These are phyloP conservation scores for Yamadazyma kitorensis DNA, from an alignment of 805 yeast species.

Conservation along the genomic window DNA sequence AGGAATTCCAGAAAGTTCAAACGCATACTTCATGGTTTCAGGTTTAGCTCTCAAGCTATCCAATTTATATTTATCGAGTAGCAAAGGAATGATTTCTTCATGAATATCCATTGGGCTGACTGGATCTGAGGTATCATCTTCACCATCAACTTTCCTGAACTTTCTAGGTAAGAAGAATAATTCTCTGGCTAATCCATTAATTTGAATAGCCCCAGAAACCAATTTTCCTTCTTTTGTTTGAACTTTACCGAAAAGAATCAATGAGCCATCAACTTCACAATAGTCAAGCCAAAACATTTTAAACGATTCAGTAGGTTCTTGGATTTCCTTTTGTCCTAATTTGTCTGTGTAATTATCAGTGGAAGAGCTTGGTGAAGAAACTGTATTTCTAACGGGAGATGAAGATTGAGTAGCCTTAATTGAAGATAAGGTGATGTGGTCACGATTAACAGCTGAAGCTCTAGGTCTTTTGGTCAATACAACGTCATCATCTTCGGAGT, in stretches of 20 bases:
- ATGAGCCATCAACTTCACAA: slow-evolving; percentile 66
- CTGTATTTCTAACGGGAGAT: slow-evolving; percentile 19
- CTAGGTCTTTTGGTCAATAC: slow-evolving; percentile 52
- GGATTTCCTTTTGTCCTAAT: slow-evolving; percentile 22
- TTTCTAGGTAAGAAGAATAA: slow-evolving; percentile 75
- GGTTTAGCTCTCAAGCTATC: slow-evolving; percentile 66
- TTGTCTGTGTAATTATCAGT: slow-evolving; percentile 29
- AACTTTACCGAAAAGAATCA: slow-evolving; percentile 80
- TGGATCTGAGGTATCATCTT: slow-evolving; percentile 31
- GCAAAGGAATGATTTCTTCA: slow-evolving; percentile 68
- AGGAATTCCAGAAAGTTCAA: slow-evolving; percentile 80
- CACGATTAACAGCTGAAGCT: slow-evolving; percentile 36
- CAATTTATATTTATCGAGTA: slow-evolving; percentile 62
- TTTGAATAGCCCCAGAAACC: slow-evolving; percentile 74
- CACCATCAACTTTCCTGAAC: slow-evolving; percentile 39
- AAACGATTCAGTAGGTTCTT: slow-evolving; percentile 43
- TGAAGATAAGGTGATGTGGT: slow-evolving; percentile 37
- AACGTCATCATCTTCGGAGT: slow-evolving; percentile 54
- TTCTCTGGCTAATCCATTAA: slow-evolving; percentile 67
- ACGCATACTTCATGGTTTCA: slow-evolving; percentile 77
- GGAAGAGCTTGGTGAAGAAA: slow-evolving; percentile 11
- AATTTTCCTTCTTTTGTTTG: slow-evolving; percentile 53
- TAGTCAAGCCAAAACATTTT: slow-evolving; percentile 90
- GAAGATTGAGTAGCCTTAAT: slow-evolving; percentile 28
- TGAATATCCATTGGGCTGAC: slow-evolving; percentile 64